Evolutionary conservation across 192 early-diverging fungal genomes (phyloP), one percentile per base, ranked within the genome.

Genomic region (Backusella macrospora): DNA sequence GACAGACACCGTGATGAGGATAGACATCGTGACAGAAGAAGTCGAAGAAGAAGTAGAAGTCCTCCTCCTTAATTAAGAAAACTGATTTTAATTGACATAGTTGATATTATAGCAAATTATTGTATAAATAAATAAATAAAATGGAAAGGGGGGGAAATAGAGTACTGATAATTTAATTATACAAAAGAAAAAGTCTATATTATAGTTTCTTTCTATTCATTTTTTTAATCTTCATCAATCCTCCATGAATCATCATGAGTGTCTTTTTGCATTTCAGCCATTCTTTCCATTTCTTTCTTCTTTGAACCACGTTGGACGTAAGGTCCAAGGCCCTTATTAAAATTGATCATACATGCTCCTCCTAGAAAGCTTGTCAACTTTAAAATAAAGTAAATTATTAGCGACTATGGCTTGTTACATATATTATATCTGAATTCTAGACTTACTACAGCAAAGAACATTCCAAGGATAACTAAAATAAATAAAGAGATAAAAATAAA

Each of bases 161-260:
- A 39, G 10, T 39, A 21, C 6, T 26, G 4, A 12, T 63, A 6
- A 37, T 63, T 37, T 63, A 37, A 4, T 45, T 45, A 13, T 40
- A 43, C 26, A 62, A 62, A 13, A 37, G 23, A 23, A 68, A 46
- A 26, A 46, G 21, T 65, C 26, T 15, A 68, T 29, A 46, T 68
- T 7, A 62, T 64, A 72, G 26, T 23, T 21, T 5, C 6, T 71
- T 15, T 59, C n/a, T 15, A 7, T 49, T 9, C 18, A 6, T 1
- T 49, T 49, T 49, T 14, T 75, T 65, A 77, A 3, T 77, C 76
- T 18, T 80, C 78, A 40, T 80, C 78, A 62, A 80, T 80, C 14
- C 52, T 68, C 78, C 78, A 80, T 14, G 65, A 39, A 14, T 55
- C 15, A 39, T 47, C 70, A 34, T 70, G 40, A 23, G 21, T 2